Evolutionary conservation across 2,329 filamentous ascomycete species (phyloP).

Genomic region (Colletotrichum chlorophyti): DNA sequence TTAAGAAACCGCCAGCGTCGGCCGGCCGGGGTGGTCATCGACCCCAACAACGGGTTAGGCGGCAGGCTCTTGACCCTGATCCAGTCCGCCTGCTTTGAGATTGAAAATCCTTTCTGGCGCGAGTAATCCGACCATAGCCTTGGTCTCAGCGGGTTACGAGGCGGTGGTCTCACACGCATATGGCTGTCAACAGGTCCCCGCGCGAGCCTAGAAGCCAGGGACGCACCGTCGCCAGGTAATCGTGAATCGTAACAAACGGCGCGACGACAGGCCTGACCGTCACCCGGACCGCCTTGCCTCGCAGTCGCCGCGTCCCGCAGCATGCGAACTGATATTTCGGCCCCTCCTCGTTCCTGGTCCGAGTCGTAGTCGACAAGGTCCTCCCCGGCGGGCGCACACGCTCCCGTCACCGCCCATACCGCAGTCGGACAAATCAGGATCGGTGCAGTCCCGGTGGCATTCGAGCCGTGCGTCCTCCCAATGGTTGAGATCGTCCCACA

Average conservation of each 20-base stretch:
- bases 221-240: not conserved
- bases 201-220: not conserved
- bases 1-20: too few relatives aligned
- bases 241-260: not conserved
- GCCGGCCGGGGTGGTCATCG: too few relatives aligned
- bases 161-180: not conserved
- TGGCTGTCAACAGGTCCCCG: not conserved
- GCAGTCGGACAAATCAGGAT: too few relatives aligned
- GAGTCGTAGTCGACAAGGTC: not conserved
- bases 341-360: not conserved
- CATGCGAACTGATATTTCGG: not conserved
- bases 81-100: not conserved
- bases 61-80: too few relatives aligned
- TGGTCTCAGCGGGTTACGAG: not conserved
- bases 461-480: not conserved
- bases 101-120: not conserved
- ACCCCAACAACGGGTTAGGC: too few relatives aligned
- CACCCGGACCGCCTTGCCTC: not conserved
- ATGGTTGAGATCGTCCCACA: too few relatives aligned
- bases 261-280: not conserved
- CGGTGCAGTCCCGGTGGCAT: not conserved
- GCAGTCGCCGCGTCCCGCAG: not conserved
- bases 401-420: not conserved
- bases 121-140: not conserved
- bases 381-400: not conserved